Percentiles rank a stretch among this genome's conserved stretches.
Evolutionary conservation across 305 asterid genomes (phyloP).

Genomic region (Rubia peregrina): DNA sequence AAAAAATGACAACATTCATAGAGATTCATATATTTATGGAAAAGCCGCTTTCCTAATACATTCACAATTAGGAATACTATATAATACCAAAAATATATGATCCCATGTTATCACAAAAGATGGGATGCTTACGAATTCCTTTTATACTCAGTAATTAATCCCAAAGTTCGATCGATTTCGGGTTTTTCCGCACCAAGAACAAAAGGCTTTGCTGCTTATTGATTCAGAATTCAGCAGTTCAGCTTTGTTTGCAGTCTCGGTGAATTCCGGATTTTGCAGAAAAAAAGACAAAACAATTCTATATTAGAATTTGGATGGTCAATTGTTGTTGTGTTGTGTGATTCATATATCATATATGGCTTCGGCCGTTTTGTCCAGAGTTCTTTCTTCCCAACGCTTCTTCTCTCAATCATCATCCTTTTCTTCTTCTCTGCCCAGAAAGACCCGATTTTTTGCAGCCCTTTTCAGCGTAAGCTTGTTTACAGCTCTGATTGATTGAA

Average conservation of each 20-base stretch:
- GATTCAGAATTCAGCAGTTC: not conserved
- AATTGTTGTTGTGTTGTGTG: constrained; percentile 15
- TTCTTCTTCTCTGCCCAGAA: constrained; percentile 27
- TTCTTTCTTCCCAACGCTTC: constrained; percentile 48
- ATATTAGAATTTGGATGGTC: constrained; percentile 14
- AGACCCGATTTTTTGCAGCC: constrained; percentile 32
- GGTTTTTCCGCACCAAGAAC: not conserved
- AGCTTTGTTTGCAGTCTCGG: not conserved
- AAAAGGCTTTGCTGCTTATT: not conserved
- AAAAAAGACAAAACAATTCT: constrained; percentile 1
- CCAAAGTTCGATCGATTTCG: not conserved
- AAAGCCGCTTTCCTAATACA: too few relatives aligned
- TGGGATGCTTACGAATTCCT: not conserved
- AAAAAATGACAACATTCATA: too few relatives aligned
- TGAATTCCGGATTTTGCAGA: not conserved
- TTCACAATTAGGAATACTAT: too few relatives aligned
- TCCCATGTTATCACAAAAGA: not conserved
- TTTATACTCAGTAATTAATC: not conserved
- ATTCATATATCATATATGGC: constrained; percentile 34
- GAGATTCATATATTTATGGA: too few relatives aligned
- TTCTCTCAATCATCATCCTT: constrained; percentile 27
- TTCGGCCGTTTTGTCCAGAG: constrained; percentile 50
- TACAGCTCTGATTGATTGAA: not conserved
- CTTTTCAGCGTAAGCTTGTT: constrained; percentile 37
- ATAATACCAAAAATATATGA: too few relatives aligned